Conservation (phyloP, 2,329 filamentous ascomycete species). For the Cladophialophora bantiana region DNA sequence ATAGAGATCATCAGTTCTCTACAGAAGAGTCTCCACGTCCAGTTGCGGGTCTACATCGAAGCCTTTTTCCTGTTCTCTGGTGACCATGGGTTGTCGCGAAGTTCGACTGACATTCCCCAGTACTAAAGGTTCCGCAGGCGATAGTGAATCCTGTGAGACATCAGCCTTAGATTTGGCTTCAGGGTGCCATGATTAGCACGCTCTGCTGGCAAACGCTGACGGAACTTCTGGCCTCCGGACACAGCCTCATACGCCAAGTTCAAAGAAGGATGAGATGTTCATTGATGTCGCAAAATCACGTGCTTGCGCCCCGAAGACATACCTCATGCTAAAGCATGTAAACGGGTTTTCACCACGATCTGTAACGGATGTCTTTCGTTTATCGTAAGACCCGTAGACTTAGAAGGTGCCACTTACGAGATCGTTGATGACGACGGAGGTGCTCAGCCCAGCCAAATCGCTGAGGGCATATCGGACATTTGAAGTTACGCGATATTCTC, state of each 20-base stretch:
- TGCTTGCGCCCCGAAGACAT: constrained; percentile 1
- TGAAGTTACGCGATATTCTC: background rate
- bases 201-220: background rate
- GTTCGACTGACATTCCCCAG: background rate
- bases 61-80: background rate
- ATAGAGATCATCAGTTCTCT: background rate
- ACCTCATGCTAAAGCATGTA: background rate
- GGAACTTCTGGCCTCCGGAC: background rate
- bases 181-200: background rate
- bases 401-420: background rate
- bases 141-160: background rate
- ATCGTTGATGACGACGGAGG: constrained; percentile 3
- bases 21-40: background rate
- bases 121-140: background rate
- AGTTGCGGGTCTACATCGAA: background rate
- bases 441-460: constrained; percentile 1
- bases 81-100: background rate
- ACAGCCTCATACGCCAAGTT: background rate
- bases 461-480: constrained; percentile 3
- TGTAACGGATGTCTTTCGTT: background rate
- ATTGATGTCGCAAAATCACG: constrained; percentile 1
- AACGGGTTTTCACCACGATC: constrained; percentile 5
- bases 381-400: background rate
- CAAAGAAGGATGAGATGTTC: background rate
- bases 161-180: background rate